phyloP scores from a whole-genome alignment of 768 basidiomycete genomes.

The Coprinopsis strossmayeri region DNA sequence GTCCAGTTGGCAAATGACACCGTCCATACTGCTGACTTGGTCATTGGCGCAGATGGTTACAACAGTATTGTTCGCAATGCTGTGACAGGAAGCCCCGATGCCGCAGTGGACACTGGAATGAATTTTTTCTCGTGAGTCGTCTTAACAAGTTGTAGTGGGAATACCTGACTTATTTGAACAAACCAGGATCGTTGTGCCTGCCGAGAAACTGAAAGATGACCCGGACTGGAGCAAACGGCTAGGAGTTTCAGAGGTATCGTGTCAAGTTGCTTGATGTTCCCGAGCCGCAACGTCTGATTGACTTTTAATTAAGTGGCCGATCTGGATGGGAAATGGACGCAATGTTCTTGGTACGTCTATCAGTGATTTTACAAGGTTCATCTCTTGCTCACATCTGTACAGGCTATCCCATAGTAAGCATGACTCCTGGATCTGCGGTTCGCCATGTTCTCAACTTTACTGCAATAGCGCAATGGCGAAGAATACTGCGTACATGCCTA shows the following conservation, averaged over 20 bases:
- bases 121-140: conserved; percentile 4
- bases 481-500: conserved; percentile 31
- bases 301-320: conserved; percentile 20
- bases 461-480: conserved; percentile 28
- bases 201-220: conserved; percentile 27
- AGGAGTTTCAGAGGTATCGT: conserved; percentile 25
- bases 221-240: conserved; percentile 27
- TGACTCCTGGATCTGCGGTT: neutral
- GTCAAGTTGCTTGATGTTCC: conserved; percentile 5
- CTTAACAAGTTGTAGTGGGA: neutral
- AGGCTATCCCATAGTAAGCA: conserved; percentile 23
- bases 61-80: conserved; percentile 33
- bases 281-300: neutral
- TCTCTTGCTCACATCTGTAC: conserved; percentile 9
- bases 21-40: conserved; percentile 33
- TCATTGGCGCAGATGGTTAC: conserved; percentile 47
- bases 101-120: conserved; percentile 15
- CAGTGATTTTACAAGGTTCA: neutral
- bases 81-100: conserved; percentile 25
- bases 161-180: neutral
- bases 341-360: conserved; percentile 19
- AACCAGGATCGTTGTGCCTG: conserved; percentile 1
- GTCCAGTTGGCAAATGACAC: conserved; percentile 28
- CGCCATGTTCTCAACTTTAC: neutral
- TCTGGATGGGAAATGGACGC: conserved; percentile 26